Percentiles rank a stretch among this genome's conserved stretches.
These are phyloP conservation scores for Xanthoceras sorbifolium DNA, from an alignment of 345 rosid genomes.

Conservation along the genomic window DNA sequence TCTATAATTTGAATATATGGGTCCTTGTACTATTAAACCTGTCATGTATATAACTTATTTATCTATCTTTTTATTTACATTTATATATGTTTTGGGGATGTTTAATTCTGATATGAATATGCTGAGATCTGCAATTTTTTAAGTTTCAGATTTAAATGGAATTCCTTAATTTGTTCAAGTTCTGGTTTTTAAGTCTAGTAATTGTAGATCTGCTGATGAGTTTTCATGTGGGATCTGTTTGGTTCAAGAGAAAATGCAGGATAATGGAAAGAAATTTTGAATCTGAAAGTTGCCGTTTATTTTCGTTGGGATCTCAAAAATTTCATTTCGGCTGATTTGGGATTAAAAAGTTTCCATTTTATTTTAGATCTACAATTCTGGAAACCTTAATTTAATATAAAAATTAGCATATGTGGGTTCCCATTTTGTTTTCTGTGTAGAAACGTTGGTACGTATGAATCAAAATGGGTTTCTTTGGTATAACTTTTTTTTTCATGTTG, in stretches of 20 bases:
- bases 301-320: conserved; percentile 16
- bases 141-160: conserved; percentile 22
- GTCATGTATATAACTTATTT: conserved; percentile 18
- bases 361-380: conserved; percentile 5
- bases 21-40: conserved; percentile 45
- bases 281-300: conserved; percentile 21
- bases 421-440: background rate
- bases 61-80: conserved; percentile 10
- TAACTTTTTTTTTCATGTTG: background rate
- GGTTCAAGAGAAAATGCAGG: conserved; percentile 20
- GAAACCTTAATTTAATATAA: background rate
- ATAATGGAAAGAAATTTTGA: conserved; percentile 8
- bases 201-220: conserved; percentile 39
- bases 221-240: conserved; percentile 21
- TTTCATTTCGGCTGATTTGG: conserved; percentile 16
- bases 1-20: conserved; percentile 65
- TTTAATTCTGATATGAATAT: conserved; percentile 2
- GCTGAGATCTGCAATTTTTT: conserved; percentile 45
- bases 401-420: background rate
- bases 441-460: background rate
- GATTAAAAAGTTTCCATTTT: conserved; percentile 10
- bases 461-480: background rate
- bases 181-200: background rate
- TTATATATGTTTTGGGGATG: background rate
- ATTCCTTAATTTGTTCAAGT: conserved; percentile 16